Evolutionary conservation across 768 basidiomycete species (phyloP), one percentile per base, ranked within the genome.

Genomic region (Mycena capillaripes): DNA sequence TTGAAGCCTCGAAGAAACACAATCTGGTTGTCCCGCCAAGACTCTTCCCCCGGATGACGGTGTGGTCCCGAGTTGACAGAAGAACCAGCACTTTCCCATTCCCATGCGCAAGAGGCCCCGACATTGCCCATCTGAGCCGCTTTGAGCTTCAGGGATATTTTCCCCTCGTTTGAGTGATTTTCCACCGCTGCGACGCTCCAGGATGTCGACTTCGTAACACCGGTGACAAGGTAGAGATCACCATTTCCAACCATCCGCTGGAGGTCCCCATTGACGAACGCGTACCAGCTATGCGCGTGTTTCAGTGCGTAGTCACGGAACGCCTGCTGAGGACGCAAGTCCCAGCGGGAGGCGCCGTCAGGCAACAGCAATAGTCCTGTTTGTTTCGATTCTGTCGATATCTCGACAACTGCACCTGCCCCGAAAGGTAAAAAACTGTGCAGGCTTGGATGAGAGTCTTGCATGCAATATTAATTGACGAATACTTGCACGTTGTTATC

Each of bases 1-100:
- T 75, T 75, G 63, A 59, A 75, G 12, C 74, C 74, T 2, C 71
- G 59, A 1, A 75, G n/a, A 32, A 75, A 75, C 9, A 75, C 59
- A 6, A 52, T 62, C 38, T 75, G 74, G 40, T 75, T 75, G 14
- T 69, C 46, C n/a, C 9, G 4, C 58, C 57, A 61, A 9, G 27
- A 16, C 23, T 64, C 58, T 30, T 72, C 46, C 30, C 52, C 56
- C 19, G 29, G 8, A 29, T 25, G 38, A 19, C 30, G 32, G 2
- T 30, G 25, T 1, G 60, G 60, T 17, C 53, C 61, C 21, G 63
- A 55, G 21, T 61, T 29, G 2, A 44, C 63, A 9, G 38, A 64
- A 4, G 67, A 66, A 21, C 53, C 34, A 3, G 62, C 36, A 23
- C 7, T 56, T 36, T 64, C 74, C 71, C 46, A 71, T 52, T 56